A percentile compares a stretch with the other conserved stretches of the same genome.
Evolutionary conservation across 2,329 filamentous ascomycete species (phyloP).

Genomic region (Fusarium sp.): DNA sequence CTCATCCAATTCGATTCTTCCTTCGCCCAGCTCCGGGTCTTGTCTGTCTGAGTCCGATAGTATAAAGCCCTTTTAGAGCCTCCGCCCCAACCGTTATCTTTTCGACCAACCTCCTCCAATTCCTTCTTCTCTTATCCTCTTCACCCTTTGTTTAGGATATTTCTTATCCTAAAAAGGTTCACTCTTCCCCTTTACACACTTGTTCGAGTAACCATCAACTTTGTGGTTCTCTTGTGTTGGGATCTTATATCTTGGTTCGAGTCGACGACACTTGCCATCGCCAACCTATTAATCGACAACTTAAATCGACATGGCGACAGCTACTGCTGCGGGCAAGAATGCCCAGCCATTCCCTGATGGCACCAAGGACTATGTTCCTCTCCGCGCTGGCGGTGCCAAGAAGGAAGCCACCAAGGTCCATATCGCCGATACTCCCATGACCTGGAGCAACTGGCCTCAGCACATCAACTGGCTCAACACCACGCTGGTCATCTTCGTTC

Average conservation of each 20-base stretch:
- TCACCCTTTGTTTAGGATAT: constrained; percentile 34
- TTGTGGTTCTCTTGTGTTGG: constrained; percentile 37
- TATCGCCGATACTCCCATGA: constrained; percentile 86
- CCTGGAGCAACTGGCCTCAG: constrained; percentile 86
- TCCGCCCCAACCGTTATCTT: constrained; percentile 38
- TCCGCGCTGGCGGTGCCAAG: constrained; percentile 47
- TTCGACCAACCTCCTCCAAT: constrained; percentile 28
- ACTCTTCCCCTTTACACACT: constrained; percentile 21
- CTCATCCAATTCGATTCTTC: constrained; percentile 30
- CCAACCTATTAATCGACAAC: constrained; percentile 10
- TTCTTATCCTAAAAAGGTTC: constrained; percentile 28
- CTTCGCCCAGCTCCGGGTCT: constrained; percentile 35
- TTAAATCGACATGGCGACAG: constrained; percentile 50
- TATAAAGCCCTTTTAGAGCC: constrained; percentile 45
- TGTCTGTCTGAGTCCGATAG: constrained; percentile 40
- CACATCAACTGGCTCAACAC: constrained; percentile 96
- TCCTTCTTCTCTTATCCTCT: constrained; percentile 9
- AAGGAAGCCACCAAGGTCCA: constrained; percentile 61
- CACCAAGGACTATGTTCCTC: constrained; percentile 66
- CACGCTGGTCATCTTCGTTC: constrained; percentile 81
- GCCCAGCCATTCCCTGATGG: constrained; percentile 61
- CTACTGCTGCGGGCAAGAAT: constrained; percentile 51
- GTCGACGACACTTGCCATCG: constrained; percentile 30
- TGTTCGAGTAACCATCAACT: constrained; percentile 28
- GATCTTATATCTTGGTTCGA: constrained; percentile 5